Evolutionary conservation across 345 rosid species (phyloP), one percentile per base, ranked within the genome.

Genomic region (Eutrema yunnanense): DNA sequence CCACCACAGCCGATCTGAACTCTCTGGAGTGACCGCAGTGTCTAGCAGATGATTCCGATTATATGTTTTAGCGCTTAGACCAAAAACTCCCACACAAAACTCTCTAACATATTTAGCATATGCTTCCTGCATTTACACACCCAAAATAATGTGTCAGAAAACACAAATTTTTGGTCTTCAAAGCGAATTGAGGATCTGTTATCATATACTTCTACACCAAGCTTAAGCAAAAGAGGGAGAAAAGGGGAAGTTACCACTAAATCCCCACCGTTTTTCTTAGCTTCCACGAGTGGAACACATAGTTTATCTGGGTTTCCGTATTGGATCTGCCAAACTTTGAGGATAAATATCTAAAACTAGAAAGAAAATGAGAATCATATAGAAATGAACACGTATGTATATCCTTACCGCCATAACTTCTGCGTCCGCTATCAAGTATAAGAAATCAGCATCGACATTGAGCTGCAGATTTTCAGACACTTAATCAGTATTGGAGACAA

Each of bases 381-480:
- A 60, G 10, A 58, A 8, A 10, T 38, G 38, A 43, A 58, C 11
- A 4, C 0, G 36, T 49, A 51, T 32, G 14, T 9, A 40, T 38
- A 71, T 62, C 53, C 80, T 16, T 80, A 94, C 98, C 47, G 88
- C 98, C 14, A 58, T 63, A 52, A 81, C 98, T 37, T 91, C 86
- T 16, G 96, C 98, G 80, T 94, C 98, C 0, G 98, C 97, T 75
- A 94, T 82, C 32, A 86, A 87, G 80, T 91, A 94, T 26, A 94
- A 75, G 82, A 94, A 94, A 84, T 94, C 98, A 64, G 90, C 88
- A 81, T 94, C 92, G 46, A 86, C 76, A 66, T 82, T 80, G 78
- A 94, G 97, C 98, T 91, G 92, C 76, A 75, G 48, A 69, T 50
- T 53, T 53, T 70, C 62, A 74, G 26, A 73, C 33, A 62, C 56